phyloP scores from a whole-genome alignment of 768 basidiomycete species.

The Daedaleopsis nitida region DNA sequence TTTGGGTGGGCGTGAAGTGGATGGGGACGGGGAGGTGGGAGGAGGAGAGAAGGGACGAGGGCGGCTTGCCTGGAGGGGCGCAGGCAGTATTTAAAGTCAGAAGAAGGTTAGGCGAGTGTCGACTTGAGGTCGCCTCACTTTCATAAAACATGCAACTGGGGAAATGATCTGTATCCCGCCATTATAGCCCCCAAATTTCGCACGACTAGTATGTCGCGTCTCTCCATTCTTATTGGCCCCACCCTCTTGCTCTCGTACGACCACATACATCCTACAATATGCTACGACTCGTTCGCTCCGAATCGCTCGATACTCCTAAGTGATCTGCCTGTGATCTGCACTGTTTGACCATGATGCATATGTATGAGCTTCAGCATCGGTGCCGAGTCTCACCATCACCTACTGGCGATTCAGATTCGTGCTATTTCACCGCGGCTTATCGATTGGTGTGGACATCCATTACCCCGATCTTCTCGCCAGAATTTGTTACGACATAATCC shows the following conservation, averaged over 20 bases:
- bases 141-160: constrained; percentile 26
- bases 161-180: constrained; percentile 13
- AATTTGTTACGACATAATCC: not conserved
- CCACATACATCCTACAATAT: not conserved
- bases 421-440: no score
- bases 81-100: constrained; percentile 24
- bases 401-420: no score
- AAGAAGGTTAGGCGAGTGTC: constrained; percentile 20
- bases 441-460: not conserved
- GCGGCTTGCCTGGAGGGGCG: constrained; percentile 1
- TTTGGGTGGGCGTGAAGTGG: constrained; percentile 17
- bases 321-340: no score
- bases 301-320: not conserved
- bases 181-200: constrained; percentile 21
- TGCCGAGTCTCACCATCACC: not conserved
- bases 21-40: constrained; percentile 12
- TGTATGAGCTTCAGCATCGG: no score
- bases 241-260: constrained; percentile 11
- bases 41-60: constrained; percentile 3
- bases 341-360: no score
- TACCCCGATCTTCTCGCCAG: not conserved
- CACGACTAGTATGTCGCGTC: constrained; percentile 9
- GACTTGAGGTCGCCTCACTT: constrained; percentile 29
- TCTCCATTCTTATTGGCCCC: constrained; percentile 8
- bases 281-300: not conserved